phyloP scores from a whole-genome alignment of 2,329 filamentous ascomycete genomes.

The Teratosphaeria viscida region DNA sequence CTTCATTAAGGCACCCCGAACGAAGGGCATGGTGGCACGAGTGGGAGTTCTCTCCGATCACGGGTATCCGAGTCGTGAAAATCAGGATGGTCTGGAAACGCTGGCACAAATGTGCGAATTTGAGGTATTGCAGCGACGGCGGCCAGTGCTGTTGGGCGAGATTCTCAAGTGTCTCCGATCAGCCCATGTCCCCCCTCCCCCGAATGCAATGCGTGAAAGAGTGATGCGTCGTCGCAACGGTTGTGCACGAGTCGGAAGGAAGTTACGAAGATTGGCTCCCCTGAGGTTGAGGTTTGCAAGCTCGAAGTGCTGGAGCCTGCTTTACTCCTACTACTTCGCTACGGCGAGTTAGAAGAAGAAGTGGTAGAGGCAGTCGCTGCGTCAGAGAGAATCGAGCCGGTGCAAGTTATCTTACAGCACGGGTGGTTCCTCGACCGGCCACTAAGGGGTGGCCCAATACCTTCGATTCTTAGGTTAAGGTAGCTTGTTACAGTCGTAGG shows the following conservation, averaged over 20 bases:
- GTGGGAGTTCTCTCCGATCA: background rate
- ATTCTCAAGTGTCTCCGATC: background rate
- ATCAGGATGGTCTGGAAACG: background rate
- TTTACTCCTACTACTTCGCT: no score
- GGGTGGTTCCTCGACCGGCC: no score
- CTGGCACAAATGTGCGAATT: background rate
- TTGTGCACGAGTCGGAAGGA: background rate
- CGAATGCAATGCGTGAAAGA: background rate
- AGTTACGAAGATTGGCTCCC: background rate
- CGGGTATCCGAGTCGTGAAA: background rate
- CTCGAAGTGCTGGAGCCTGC: background rate
- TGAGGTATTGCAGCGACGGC: background rate
- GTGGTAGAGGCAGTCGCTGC: no score
- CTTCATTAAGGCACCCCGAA: background rate
- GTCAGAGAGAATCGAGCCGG: no score
- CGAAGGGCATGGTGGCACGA: background rate
- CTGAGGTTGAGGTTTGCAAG: background rate
- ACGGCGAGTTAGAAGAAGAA: no score
- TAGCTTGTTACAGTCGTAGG: no score
- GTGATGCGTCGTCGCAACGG: background rate
- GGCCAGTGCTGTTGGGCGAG: background rate
- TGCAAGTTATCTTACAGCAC: no score
- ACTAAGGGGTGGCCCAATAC: no score
- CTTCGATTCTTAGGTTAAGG: no score
- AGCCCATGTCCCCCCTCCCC: background rate